These are phyloP conservation scores for Didymella glomerata DNA, from an alignment of 2,329 filamentous ascomycete genomes.

Conservation along the genomic window DNA sequence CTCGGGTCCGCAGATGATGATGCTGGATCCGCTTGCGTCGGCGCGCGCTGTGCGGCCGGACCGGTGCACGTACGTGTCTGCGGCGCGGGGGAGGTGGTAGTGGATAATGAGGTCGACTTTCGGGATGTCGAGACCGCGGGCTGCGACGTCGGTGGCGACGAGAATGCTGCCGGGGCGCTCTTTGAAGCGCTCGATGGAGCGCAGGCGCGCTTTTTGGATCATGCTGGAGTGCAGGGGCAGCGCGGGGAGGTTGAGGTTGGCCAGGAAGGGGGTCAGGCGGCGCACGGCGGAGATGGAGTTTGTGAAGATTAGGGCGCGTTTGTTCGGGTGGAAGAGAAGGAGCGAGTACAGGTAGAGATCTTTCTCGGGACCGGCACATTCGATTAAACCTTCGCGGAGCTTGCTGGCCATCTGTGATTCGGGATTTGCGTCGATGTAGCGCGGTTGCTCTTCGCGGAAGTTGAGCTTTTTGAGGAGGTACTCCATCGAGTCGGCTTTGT, in stretches of 20 bases:
- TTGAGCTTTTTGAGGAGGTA: constrained; percentile 90
- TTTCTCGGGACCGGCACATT: constrained; percentile 94
- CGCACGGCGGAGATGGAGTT: constrained; percentile 95
- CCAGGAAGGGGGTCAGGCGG: constrained; percentile 82
- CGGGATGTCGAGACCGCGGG: constrained; percentile 91
- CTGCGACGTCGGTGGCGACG: constrained; percentile 91
- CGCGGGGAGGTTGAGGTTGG: constrained; percentile 79
- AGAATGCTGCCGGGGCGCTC: constrained; percentile 72
- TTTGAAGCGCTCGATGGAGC: constrained; percentile 89
- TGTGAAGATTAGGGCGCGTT: constrained; percentile 87
- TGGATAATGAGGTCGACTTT: constrained; percentile 89
- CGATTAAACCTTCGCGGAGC: constrained; percentile 87
- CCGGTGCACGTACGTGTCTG: constrained; percentile 93
- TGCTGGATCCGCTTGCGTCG: constrained; percentile 76
- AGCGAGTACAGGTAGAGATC: constrained; percentile 93
- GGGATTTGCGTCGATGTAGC: constrained; percentile 92
- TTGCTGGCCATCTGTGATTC: constrained; percentile 85
- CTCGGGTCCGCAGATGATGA: constrained; percentile 89
- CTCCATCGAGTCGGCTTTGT: constrained; percentile 84
- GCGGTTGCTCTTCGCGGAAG: constrained; percentile 83
- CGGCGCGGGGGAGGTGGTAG: constrained; percentile 91
- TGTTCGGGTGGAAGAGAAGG: constrained; percentile 80
- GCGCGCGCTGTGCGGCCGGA: constrained; percentile 94
- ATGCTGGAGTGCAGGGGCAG: constrained; percentile 90
- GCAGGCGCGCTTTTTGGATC: constrained; percentile 93